phyloP scores from a whole-genome alignment of 441 rosid species.

The Metrosideros polymorpha region DNA sequence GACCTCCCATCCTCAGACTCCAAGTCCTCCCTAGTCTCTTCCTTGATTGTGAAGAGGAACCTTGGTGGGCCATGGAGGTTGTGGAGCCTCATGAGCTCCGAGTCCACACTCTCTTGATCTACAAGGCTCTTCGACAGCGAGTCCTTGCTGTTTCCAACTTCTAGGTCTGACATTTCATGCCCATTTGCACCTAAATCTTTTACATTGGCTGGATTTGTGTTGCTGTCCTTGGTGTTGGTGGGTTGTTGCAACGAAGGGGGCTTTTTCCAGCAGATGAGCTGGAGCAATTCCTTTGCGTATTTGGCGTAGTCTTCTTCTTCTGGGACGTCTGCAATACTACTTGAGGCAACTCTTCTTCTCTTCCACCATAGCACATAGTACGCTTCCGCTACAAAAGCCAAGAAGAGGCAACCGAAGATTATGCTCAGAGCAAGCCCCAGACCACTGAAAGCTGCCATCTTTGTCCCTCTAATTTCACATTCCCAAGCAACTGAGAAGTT shows the following conservation, averaged over 20 bases:
- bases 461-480: constrained; percentile 31
- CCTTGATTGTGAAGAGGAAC: constrained; percentile 87
- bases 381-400: constrained; percentile 71
- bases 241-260: constrained; percentile 15
- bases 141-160: constrained; percentile 55
- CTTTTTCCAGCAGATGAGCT: constrained; percentile 63
- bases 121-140: constrained; percentile 30
- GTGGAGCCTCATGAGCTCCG: constrained; percentile 89
- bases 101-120: constrained; percentile 39
- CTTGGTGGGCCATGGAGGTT: constrained; percentile 77
- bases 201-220: neutral
- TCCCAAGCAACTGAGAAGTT: neutral
- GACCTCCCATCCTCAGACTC: constrained; percentile 89
- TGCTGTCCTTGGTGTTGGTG: neutral
- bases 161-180: constrained; percentile 25
- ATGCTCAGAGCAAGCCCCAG: constrained; percentile 63
- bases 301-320: constrained; percentile 35
- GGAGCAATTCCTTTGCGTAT: constrained; percentile 47
- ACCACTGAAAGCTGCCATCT: constrained; percentile 51
- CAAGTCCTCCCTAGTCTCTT: constrained; percentile 86
- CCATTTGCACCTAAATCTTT: constrained; percentile 11
- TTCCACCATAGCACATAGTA: constrained; percentile 39
- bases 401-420: constrained; percentile 61
- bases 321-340: constrained; percentile 37
- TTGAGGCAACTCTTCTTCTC: constrained; percentile 18